Base-by-base conservation (phyloP, 352 stramenopile species). In the Halophytophthora polymorphica region DNA sequence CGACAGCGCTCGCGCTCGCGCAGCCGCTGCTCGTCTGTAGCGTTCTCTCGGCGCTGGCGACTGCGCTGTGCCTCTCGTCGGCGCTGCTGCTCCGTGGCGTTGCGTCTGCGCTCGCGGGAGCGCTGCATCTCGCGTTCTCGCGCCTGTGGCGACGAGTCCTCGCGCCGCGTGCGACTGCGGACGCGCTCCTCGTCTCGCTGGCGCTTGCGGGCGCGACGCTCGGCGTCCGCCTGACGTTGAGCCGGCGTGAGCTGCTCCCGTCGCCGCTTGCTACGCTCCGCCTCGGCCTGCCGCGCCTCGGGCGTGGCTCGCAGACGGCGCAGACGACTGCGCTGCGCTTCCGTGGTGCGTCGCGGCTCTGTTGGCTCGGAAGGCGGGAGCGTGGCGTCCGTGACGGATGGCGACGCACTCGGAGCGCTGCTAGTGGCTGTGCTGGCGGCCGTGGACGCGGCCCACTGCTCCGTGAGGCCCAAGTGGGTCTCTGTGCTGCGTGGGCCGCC, bases 1-100 rank as follows among this genome's bases (percentile, higher is more conserved):
- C 75, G 73, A 47, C 77, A 90, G 6, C 80, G 80, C 42, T 90
- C 80, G 4, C 75, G 75, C 45, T 90, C 80, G 18, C 70, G 71
- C 2, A 69, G 6, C 25, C 71, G 71, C 37, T 90, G 80, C 14
- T 81, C 73, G 21, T 90, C 73, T 1, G 77, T 83, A 2, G 77
- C 75, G 42, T 82, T 83, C 21, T 83, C 58, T 2, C 80, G 70
- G 18, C 80, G 68, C 29, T 59, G 52, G 11, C 73, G 71, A 53
- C 77, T 88, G 0, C 80, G 63, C 40, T 84, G 58, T 0, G 80
- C 80, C 39, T 90, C 80, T n/a, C 72, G 62, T 43, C 73, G 47
- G 6, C 75, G 69, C 51, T 90, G 80, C 33, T 86, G 74, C 18
- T 87, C 75, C 0, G 80, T 84, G 0, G 80, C 80, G 29, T 86